Evolutionary conservation across 331 rosid species (phyloP).

Genomic region (Cydonia oblonga): DNA sequence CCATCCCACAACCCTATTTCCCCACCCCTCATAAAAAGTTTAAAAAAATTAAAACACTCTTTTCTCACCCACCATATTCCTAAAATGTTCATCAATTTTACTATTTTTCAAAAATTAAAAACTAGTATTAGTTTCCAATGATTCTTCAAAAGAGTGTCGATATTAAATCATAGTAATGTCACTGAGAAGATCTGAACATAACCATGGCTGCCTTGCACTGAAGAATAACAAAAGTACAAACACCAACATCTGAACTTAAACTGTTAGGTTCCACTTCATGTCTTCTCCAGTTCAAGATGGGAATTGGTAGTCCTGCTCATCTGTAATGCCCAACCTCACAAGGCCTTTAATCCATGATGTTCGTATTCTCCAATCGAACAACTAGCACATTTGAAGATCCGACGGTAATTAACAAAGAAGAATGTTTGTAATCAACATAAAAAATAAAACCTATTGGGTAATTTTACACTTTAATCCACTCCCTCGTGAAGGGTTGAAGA

Average conservation of each 20-base stretch:
- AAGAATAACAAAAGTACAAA: not conserved
- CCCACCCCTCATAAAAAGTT: no score
- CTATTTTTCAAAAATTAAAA: no score
- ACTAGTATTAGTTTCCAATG: no score
- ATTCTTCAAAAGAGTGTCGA: not conserved
- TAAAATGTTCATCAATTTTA: no score
- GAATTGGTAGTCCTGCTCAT: constrained; percentile 31
- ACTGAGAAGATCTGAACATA: not conserved
- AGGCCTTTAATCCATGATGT: constrained; percentile 36
- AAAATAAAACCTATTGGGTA: not conserved
- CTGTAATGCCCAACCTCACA: constrained; percentile 47
- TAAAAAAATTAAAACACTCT: no score
- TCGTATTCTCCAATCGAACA: constrained; percentile 42
- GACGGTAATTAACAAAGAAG: constrained; percentile 10
- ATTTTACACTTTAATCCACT: constrained; percentile 8
- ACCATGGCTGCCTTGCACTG: not conserved
- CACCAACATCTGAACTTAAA: constrained; percentile 61
- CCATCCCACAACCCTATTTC: no score
- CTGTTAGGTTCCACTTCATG: constrained; percentile 60
- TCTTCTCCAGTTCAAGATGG: constrained; percentile 38
- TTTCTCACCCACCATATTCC: no score
- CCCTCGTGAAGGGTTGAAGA: constrained; percentile 2
- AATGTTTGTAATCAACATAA: not conserved
- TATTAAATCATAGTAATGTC: not conserved
- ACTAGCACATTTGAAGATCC: constrained; percentile 62